These are phyloP conservation scores for Pyrenochaeta sp. DNA, from an alignment of 2,329 filamentous ascomycete genomes.

Conservation along the genomic window DNA sequence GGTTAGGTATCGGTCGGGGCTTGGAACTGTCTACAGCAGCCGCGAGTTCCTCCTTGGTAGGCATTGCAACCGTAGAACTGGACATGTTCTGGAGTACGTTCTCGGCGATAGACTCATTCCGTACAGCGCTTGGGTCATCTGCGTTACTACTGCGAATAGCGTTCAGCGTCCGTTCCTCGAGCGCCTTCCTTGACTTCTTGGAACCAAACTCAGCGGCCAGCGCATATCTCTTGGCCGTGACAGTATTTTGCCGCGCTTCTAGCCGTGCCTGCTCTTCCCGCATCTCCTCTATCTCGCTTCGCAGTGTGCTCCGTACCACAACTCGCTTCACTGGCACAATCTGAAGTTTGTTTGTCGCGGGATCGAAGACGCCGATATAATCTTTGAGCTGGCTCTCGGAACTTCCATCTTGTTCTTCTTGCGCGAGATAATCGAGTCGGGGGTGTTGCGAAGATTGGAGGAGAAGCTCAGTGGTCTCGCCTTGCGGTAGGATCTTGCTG, in stretches of 20 bases:
- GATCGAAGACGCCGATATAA: constrained; percentile 69
- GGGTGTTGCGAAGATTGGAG: constrained; percentile 69
- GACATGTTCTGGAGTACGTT: constrained; percentile 70
- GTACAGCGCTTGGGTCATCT: constrained; percentile 24
- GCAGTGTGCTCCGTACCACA: constrained; percentile 61
- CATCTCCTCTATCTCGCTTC: constrained; percentile 55
- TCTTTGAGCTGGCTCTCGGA: constrained; percentile 64
- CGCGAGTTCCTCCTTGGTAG: constrained; percentile 71
- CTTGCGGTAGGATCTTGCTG: constrained; percentile 38
- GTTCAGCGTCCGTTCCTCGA: constrained; percentile 74
- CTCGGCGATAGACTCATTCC: constrained; percentile 41
- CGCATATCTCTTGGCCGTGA: constrained; percentile 69
- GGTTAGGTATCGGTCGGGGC: constrained; percentile 75
- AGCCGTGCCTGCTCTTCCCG: constrained; percentile 40
- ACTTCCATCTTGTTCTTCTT: constrained; percentile 56
- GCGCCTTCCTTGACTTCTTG: constrained; percentile 83
- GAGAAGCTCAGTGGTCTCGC: constrained; percentile 57
- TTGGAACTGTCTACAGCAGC: constrained; percentile 72
- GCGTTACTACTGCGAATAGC: constrained; percentile 62
- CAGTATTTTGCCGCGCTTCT: constrained; percentile 44
- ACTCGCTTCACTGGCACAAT: constrained; percentile 62
- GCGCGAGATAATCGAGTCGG: constrained; percentile 67
- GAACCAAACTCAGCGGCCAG: constrained; percentile 84
- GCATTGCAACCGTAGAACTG: constrained; percentile 69
- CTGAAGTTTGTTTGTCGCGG: constrained; percentile 60